These are phyloP conservation scores for Sclerotinia sclerotiorum DNA, from an alignment of 2,329 filamentous ascomycete species.

Conservation along the genomic window DNA sequence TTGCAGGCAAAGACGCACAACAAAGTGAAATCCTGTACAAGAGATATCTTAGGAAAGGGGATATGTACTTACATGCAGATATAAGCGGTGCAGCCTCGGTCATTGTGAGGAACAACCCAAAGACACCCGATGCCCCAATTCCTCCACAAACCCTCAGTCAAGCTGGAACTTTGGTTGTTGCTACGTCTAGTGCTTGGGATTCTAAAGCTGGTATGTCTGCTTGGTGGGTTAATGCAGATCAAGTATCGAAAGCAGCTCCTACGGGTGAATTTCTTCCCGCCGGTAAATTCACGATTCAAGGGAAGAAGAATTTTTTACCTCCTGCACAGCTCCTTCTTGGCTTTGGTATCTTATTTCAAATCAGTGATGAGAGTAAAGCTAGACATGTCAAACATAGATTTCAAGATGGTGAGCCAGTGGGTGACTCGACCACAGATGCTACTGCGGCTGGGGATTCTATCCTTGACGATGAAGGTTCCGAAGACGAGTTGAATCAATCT, in stretches of 20 bases:
- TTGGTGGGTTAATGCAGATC: slow-evolving; percentile 90
- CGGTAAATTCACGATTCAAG: slow-evolving; percentile 77
- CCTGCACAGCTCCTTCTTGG: slow-evolving; percentile 86
- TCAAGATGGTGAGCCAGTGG: slow-evolving; percentile 41
- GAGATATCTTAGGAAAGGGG: slow-evolving; percentile 80
- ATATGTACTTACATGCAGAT: slow-evolving; percentile 90
- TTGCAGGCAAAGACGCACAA: slow-evolving; percentile 83
- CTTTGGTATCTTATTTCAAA: slow-evolving; percentile 81
- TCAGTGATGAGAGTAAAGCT: slow-evolving; percentile 82
- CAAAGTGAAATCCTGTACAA: slow-evolving; percentile 94
- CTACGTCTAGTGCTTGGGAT: slow-evolving; percentile 89
- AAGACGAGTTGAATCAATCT: slow-evolving; percentile 29
- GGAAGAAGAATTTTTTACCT: slow-evolving; percentile 87
- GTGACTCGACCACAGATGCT: not conserved
- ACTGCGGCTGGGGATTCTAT: slow-evolving; percentile 2
- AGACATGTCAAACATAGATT: slow-evolving; percentile 75
- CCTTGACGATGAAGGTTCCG: slow-evolving; percentile 19
- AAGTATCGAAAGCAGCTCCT: slow-evolving; percentile 82
- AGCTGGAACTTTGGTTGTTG: slow-evolving; percentile 81
- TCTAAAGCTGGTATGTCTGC: slow-evolving; percentile 94
- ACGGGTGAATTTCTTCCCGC: slow-evolving; percentile 76
- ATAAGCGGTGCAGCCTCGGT: slow-evolving; percentile 80
- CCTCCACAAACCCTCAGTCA: slow-evolving; percentile 89
- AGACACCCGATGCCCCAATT: slow-evolving; percentile 78
- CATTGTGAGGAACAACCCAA: slow-evolving; percentile 83